Evolutionary conservation across 1,284 basidiomycete species (phyloP), one percentile per base, ranked within the genome.

Genomic region (Agaricales sp.): DNA sequence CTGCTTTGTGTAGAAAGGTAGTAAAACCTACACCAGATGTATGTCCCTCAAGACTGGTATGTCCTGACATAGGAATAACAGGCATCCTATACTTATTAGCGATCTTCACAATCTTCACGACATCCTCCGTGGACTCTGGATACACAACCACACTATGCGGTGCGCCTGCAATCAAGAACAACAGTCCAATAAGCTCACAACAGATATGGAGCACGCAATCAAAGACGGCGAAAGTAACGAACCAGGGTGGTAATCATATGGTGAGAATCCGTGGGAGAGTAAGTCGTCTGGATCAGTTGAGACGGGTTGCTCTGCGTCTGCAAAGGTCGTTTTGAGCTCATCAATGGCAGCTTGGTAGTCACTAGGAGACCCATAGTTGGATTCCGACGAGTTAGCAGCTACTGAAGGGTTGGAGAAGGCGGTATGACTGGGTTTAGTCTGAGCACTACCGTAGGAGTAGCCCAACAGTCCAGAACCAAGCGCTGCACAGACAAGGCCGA

Each of bases 11-110:
- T n/a, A n/a, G n/a, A 50, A 48, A 51, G 13, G 4, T 30, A 14
- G 26, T 39, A 49, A 46, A n/a, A 63, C 73, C 54, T 54, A 85
- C 82, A 23, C 78, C 81, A 41, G 75, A 67, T 54, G 71, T 81
- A 53, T 85, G 80, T 0, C 83, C 83, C 58, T 85, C 80, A 21
- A 85, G 61, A 58, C 70, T 75, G 1, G 86, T 90, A 2, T 80
- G 87, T 3, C 81, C 87, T 2, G 78, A 76, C 57, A 78, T 87
- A 0, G 85, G 75, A 1, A 74, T 74, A n/a, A 90, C 60, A 0
- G 87, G 86, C 63, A 88, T 80, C n/a, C 67, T 65, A 61, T 80
- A 78, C 57, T 77, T 75, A 21, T 68, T 71, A 1, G 87, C 80
- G 49, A 83, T 73, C 50, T 80, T 77, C 53, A 86, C 78, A 38